Evolutionary conservation across 2,329 filamentous ascomycete genomes (phyloP), one percentile per base, ranked within the genome.

Genomic region (Tolypocladium amazonense): DNA sequence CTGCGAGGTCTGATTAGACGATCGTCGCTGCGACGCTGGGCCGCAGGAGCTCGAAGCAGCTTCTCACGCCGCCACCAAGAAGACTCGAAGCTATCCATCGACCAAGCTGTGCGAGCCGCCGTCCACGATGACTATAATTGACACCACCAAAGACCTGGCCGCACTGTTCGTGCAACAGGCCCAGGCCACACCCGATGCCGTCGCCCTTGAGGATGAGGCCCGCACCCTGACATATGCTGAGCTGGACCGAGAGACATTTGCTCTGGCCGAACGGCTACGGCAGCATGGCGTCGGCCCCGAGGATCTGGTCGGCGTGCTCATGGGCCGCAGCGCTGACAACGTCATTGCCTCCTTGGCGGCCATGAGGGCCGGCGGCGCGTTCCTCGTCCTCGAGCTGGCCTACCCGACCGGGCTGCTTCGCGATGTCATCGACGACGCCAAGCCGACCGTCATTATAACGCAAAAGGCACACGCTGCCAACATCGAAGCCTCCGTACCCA

Each of bases 351-450:
- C 87, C 68, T 77, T 93, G 58, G 89, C 89, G 33, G 85, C 88
- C n/a, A 81, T 92, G 45, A 84, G 88, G 61, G 89, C 89, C 2
- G 89, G 89, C 57, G 89, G 89, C 58, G 89, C 89, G 1, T 93
- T 92, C 69, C 78, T 93, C 6, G 89, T 92, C 2, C 82, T 93
- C 3, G 89, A 93, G 73, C 78, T 91, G 56, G 89, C 89, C 3
- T 92, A 92, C 64, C 89, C 89, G 18, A 83, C 87, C 0, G 86
- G 85, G 59, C 77, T 92, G 56, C 76, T 93, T 62, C 82, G 87
- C 57, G 88, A 92, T 72, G 89, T 92, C 57, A 81, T 92, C 57
- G 86, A 89, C 37, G 89, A 93, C 76, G 87, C 88, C 14, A 81
- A 80, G 35, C 89, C 89, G 3, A 81, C 79, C 11, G 87, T 90